These are phyloP conservation scores for Russula virescens DNA, from an alignment of 768 basidiomycete species.

Conservation along the genomic window DNA sequence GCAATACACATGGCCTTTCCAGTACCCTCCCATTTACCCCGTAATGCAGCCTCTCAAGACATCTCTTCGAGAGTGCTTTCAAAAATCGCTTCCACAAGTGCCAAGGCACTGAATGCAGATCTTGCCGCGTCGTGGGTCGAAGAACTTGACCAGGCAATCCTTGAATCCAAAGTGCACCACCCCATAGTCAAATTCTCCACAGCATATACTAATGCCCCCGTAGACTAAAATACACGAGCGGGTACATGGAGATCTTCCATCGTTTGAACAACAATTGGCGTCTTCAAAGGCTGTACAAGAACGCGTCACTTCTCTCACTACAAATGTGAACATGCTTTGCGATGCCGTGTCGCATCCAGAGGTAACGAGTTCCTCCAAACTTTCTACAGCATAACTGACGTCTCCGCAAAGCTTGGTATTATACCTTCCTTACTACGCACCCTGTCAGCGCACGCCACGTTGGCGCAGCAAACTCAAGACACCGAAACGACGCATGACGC, in stretches of 20 bases:
- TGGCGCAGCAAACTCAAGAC: slow-evolving; percentile 60
- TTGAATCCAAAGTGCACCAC: slow-evolving; percentile 55
- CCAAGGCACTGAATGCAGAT: slow-evolving; percentile 50
- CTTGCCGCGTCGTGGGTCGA: slow-evolving; percentile 64
- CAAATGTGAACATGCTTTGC: slow-evolving; percentile 48
- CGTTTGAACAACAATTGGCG: slow-evolving; percentile 58
- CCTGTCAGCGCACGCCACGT: slow-evolving; percentile 52
- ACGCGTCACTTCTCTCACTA: slow-evolving; percentile 45
- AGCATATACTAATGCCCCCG: not conserved
- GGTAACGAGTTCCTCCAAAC: slow-evolving; percentile 37
- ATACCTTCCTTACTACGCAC: slow-evolving; percentile 51
- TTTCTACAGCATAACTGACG: slow-evolving; percentile 19
- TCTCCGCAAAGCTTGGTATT: slow-evolving; percentile 53
- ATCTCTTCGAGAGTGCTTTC: slow-evolving; percentile 66
- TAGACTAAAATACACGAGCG: slow-evolving; percentile 69
- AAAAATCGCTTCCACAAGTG: slow-evolving; percentile 59
- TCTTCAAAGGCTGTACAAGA: slow-evolving; percentile 61
- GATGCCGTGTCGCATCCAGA: slow-evolving; percentile 50
- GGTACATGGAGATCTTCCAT: slow-evolving; percentile 56
- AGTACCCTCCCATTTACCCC: slow-evolving; percentile 66
- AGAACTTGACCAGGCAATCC: slow-evolving; percentile 68
- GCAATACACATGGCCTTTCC: slow-evolving; percentile 59
- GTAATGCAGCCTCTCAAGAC: slow-evolving; percentile 53
- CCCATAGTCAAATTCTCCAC: not conserved
- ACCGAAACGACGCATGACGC: slow-evolving; percentile 45